Evolutionary conservation across 2,329 filamentous ascomycete species (phyloP), one percentile per base, ranked within the genome.

Genomic region (Fusarium sp.): DNA sequence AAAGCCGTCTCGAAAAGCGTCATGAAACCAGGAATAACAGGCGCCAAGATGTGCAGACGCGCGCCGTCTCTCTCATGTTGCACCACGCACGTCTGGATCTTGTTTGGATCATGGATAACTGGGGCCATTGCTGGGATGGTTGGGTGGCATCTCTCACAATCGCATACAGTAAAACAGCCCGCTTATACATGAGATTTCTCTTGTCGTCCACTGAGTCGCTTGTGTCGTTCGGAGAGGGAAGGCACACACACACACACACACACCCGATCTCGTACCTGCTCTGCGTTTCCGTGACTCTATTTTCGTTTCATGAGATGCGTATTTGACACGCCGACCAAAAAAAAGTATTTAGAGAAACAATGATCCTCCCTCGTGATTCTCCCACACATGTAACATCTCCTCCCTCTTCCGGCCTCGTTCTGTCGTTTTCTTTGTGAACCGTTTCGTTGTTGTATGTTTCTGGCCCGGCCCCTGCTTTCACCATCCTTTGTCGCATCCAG

Each of bases 71-170:
- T 62, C 62, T 38, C 36, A 65, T 34, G 65, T 73, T 68, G 67
- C 65, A 74, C 71, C 66, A 65, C 68, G 46, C 66, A 68, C 60
- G 62, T 62, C 63, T 69, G 56, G 67, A 74, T 71, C 65, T 69
- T 73, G 71, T 64, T 67, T 70, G 58, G 58, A 62, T 69, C 71
- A 70, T 61, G 61, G 66, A 70, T 61, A 68, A 57, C 51, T 70
- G 51, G 57, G 58, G 63, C 65, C 46, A 51, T 40, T 36, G 40
- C 57, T 18, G 36, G 58, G 71, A 71, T 72, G 67, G 67, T 70
- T 69, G 67, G 67, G 51, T 57, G 42, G 5, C 33, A 56, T 65
- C 33, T 34, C 46, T 54, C 40, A 34, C 33, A 20, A 23, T 29
- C 38, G 38, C 38, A 42, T 42, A 42, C 38, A 42, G 11, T 18